Base-by-base conservation (phyloP, 2,329 filamentous ascomycete species). In the Orbilia javanica region DNA sequence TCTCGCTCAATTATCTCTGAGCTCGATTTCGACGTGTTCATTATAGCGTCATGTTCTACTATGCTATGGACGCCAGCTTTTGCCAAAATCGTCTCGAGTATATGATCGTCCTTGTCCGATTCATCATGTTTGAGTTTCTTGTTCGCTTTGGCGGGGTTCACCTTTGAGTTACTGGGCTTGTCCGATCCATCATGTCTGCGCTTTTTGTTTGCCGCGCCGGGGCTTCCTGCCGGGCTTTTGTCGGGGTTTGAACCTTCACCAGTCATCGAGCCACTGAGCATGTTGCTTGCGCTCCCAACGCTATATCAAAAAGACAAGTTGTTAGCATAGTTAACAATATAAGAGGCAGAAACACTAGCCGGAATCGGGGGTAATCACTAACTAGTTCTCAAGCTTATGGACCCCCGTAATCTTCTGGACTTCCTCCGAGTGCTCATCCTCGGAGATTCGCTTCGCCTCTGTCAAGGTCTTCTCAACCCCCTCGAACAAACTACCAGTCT, bases 41-140 rank as follows among this genome's bases (percentile, higher is more conserved):
- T 89, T 81, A 98, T 97, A 66, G 93, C 89, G 80, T 98, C 96
- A 83, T 99, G 96, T 81, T 97, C 93, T 52, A 97, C 89, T 0
- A 94, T 93, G n/a, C 92, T 94, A 82, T 97, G 94, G 0, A 98
- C 92, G 1, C 91, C 92, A 0, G 93, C 92, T 46, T 91, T 90
- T 0, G 94, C 91, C 83, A 98, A 97, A 68, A 99, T 93, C 64
- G 92, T 92, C 79, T 94, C 91, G 86, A 98, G 92, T 80, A 98
- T 89, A 67, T 90, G 90, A 83, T 95, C 92, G 71, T 48, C 65
- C 80, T 66, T 81, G 76, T 15, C 79, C 70, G 57, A 57, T 62
- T 70, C 52, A 71, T 80, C 80, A 52, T 31, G 82, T 63, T 82
- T 71, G 48, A 90, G 88, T 2, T 66, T 62, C 31, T 57, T 42